phyloP scores from a whole-genome alignment of 345 rosid genomes.

The Euphorbia pulcherrima region DNA sequence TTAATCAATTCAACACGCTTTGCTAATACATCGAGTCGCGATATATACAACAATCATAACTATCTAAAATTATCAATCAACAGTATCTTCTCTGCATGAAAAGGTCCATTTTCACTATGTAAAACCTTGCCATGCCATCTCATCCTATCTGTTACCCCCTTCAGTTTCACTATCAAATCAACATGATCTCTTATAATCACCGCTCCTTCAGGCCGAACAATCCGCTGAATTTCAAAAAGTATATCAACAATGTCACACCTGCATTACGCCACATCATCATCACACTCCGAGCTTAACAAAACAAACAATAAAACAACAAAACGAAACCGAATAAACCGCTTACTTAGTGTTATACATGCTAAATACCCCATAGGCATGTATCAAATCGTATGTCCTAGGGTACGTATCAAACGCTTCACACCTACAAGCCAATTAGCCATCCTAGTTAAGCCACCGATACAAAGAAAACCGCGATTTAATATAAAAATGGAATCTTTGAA shows the following conservation, averaged over 20 bases:
- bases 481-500: background rate
- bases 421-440: constrained; percentile 39
- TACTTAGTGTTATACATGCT: constrained; percentile 25
- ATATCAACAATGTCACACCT: constrained; percentile 57
- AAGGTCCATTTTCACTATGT: constrained; percentile 37
- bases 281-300: background rate
- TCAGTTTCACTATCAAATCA: constrained; percentile 44
- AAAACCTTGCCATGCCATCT: constrained; percentile 48
- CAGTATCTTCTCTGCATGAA: constrained; percentile 44
- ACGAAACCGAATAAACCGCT: constrained; percentile 1
- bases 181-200: constrained; percentile 52
- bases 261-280: constrained; percentile 11
- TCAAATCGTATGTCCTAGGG: constrained; percentile 58
- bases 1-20: no score
- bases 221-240: constrained; percentile 56
- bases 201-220: constrained; percentile 54
- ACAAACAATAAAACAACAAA: background rate
- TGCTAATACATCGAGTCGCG: no score
- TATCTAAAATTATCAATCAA: constrained; percentile 33
- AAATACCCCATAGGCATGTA: constrained; percentile 40
- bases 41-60: no score
- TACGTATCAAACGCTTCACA: constrained; percentile 64
- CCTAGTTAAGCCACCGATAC: background rate
- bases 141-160: constrained; percentile 37
- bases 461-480: background rate